These are phyloP conservation scores for Phytophthora palmivora DNA, from an alignment of 352 stramenopile genomes.

Conservation along the genomic window DNA sequence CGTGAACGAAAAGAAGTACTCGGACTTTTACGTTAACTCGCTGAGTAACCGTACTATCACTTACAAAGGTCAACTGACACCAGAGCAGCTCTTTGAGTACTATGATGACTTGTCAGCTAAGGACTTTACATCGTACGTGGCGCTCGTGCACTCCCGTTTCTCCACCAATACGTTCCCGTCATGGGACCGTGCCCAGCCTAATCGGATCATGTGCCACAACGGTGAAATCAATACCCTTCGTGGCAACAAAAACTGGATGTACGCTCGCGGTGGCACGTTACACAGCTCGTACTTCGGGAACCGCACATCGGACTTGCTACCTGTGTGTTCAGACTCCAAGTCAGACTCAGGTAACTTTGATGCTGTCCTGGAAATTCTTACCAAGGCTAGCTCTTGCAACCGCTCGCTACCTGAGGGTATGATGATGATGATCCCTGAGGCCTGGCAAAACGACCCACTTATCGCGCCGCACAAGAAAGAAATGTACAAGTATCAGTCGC, in stretches of 20 bases:
- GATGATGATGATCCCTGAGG: constrained; percentile 99
- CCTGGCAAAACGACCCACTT: constrained; percentile 95
- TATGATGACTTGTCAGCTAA: constrained; percentile 63
- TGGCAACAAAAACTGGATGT: constrained; percentile 99
- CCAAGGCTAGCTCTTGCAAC: constrained; percentile 91
- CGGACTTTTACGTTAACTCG: constrained; percentile 96
- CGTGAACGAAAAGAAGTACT: constrained; percentile 75
- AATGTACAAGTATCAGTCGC: constrained; percentile 98
- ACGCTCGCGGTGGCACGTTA: constrained; percentile 91
- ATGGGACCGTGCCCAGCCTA: constrained; percentile 96
- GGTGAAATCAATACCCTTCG: constrained; percentile 98
- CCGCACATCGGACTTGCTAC: constrained; percentile 92
- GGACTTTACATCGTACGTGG: constrained; percentile 94
- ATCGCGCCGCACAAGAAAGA: constrained; percentile 94
- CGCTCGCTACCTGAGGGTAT: constrained; percentile 94
- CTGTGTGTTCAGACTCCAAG: constrained; percentile 95
- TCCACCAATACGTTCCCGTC: constrained; percentile 98
- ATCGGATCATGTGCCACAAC: constrained; percentile 99
- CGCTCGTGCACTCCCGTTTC: constrained; percentile 97
- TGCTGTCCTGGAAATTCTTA: constrained; percentile 94
- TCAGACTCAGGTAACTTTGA: constrained; percentile 98
- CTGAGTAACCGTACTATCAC: constrained; percentile 95
- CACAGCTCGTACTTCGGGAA: constrained; percentile 93
- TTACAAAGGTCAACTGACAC: constrained; percentile 98
- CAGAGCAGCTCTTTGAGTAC: constrained; percentile 90